Evolutionary conservation across 805 yeast genomes (phyloP).

Genomic region (Yamadazyma phyllophila): DNA sequence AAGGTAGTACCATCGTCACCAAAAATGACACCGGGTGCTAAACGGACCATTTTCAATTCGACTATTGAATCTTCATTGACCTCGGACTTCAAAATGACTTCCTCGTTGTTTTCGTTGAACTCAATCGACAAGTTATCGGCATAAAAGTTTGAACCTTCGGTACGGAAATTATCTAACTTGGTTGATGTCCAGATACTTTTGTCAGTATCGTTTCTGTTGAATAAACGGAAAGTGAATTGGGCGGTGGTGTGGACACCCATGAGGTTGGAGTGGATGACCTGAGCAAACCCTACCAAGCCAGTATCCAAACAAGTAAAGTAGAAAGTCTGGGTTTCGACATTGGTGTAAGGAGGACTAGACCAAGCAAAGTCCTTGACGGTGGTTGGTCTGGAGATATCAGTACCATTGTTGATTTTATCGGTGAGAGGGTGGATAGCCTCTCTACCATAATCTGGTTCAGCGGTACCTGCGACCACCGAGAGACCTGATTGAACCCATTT

Average conservation of each 20-base stretch:
- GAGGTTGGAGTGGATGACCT: slow-evolving; percentile 88
- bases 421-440: slow-evolving; percentile 89
- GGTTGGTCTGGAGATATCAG: slow-evolving; percentile 52
- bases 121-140: slow-evolving; percentile 73
- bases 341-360: slow-evolving; percentile 72
- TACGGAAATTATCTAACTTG: slow-evolving; percentile 72
- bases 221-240: slow-evolving; percentile 88
- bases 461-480: slow-evolving; percentile 95
- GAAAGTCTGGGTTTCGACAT: slow-evolving; percentile 94
- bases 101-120: slow-evolving; percentile 52
- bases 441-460: slow-evolving; percentile 95
- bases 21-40: slow-evolving; percentile 80
- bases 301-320: slow-evolving; percentile 67
- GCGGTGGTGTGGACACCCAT: slow-evolving; percentile 87
- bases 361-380: slow-evolving; percentile 70
- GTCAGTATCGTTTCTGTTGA: slow-evolving; percentile 45
- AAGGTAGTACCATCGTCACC: slow-evolving; percentile 84
- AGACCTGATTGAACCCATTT: slow-evolving; percentile 84
- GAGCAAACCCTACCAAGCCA: slow-evolving; percentile 83
- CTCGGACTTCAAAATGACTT: slow-evolving; percentile 50
- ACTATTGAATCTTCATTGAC: slow-evolving; percentile 71
- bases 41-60: slow-evolving; percentile 59
- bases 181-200: slow-evolving; percentile 87
- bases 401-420: slow-evolving; percentile 45
- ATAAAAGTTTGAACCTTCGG: slow-evolving; percentile 72